Evolutionary conservation across 164 flowering plant genomes (phyloP).

Genomic region (Stephania cephalantha): DNA sequence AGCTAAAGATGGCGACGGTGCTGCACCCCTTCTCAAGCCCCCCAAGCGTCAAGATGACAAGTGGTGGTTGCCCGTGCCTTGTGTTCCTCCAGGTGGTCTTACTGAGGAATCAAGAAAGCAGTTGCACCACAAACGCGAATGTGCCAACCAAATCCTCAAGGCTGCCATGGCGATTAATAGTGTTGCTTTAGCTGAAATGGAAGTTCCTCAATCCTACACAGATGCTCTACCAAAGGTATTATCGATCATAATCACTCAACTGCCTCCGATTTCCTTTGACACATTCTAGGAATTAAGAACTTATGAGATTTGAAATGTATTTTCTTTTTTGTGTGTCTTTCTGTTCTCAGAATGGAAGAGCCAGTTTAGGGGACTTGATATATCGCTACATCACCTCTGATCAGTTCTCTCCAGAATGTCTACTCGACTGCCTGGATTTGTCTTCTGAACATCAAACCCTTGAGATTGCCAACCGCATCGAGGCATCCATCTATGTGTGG

Average conservation of each 20-base stretch:
- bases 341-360: constrained; percentile 67
- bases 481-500: constrained; percentile 85
- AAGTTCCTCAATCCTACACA: constrained; percentile 80
- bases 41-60: constrained; percentile 84
- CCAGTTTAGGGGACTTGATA: constrained; percentile 82
- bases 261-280: background rate
- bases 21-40: constrained; percentile 55
- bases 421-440: constrained; percentile 89
- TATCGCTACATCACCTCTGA: constrained; percentile 85
- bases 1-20: constrained; percentile 55
- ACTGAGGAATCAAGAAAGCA: constrained; percentile 58
- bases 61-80: constrained; percentile 99
- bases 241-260: background rate
- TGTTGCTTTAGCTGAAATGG: constrained; percentile 78
- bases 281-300: background rate
- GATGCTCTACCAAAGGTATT: constrained; percentile 89
- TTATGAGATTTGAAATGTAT: background rate
- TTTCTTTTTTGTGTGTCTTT: background rate
- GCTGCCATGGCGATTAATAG: constrained; percentile 90
- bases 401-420: constrained; percentile 84
- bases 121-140: constrained; percentile 76
- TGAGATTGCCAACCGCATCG: constrained; percentile 89
- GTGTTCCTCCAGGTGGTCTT: constrained; percentile 72
- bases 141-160: constrained; percentile 78
- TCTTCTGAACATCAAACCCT: constrained; percentile 79